A percentile compares a stretch with the other conserved stretches of the same genome.
These are phyloP conservation scores for Corylus heterophylla DNA, from an alignment of 306 rosid species.

Conservation along the genomic window DNA sequence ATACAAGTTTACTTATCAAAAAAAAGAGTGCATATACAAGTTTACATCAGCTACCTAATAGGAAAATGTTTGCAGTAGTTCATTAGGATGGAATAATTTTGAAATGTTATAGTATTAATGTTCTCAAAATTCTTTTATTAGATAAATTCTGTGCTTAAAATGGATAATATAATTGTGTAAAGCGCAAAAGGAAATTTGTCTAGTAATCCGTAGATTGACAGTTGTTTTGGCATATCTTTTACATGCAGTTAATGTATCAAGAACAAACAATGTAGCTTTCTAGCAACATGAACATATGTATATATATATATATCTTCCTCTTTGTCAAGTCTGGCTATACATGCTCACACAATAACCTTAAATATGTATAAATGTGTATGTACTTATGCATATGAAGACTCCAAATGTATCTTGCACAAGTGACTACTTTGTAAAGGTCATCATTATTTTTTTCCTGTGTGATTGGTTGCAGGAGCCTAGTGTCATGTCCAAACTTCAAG, in stretches of 20 bases:
- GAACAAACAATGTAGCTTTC: neutral
- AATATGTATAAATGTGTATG: neutral
- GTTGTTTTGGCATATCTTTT: neutral
- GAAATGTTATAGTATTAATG: neutral
- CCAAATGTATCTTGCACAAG: constrained; percentile 19
- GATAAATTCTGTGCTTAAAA: neutral
- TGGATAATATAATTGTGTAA: neutral
- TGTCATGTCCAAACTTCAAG: constrained; percentile 85
- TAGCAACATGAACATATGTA: neutral
- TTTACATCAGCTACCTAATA: neutral
- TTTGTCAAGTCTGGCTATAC: constrained; percentile 1
- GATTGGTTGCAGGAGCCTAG: constrained; percentile 72
- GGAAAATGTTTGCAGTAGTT: neutral
- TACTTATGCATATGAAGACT: neutral
- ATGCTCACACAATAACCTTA: neutral
- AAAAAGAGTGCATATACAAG: neutral
- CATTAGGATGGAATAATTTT: constrained; percentile 1
- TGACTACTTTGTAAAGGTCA: constrained; percentile 23
- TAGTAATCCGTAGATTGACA: neutral
- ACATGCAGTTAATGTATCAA: neutral
- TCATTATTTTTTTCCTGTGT: constrained; percentile 17
- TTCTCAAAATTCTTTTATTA: neutral
- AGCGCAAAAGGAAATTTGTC: neutral
- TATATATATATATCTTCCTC: neutral
- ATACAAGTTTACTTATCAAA: neutral